Conservation (phyloP, 73 alveolate species). For the Paramecium sonneborni region DNA sequence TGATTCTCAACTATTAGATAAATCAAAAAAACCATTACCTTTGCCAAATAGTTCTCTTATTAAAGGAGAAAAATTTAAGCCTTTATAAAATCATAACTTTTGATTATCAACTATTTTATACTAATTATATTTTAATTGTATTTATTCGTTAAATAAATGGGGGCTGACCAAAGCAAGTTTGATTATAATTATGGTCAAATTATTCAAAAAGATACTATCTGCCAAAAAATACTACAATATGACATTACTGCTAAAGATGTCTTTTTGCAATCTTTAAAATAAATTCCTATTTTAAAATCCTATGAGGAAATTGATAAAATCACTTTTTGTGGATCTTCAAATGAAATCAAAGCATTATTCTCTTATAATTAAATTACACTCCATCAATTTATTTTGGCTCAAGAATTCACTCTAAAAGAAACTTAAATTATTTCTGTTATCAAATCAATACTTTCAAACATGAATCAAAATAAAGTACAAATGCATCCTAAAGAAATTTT, state of each 20-base stretch:
- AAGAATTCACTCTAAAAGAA: not conserved
- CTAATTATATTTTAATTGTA: not conserved
- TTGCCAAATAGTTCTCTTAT: not conserved
- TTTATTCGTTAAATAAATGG: not conserved
- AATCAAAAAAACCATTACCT: not conserved
- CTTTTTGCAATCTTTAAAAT: not conserved
- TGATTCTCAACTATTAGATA: not conserved
- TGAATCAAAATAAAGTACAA: slow-evolving; percentile 7
- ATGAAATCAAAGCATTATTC: not conserved
- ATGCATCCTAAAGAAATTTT: slow-evolving; percentile 23
- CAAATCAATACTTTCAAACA: not conserved
- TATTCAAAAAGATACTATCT: not conserved
- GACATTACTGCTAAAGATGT: not conserved
- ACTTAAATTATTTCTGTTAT: not conserved
- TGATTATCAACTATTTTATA: not conserved
- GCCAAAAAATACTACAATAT: not conserved
- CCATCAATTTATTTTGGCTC: not conserved
- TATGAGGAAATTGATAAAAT: not conserved
- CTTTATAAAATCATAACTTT: slow-evolving; percentile 39
- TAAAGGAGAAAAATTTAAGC: slow-evolving; percentile 10
- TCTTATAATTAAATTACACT: not conserved
- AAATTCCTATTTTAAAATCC: not conserved
- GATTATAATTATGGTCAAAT: slow-evolving; percentile 7
- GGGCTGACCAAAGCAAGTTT: not conserved
- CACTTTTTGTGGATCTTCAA: not conserved